Percentiles rank a stretch among this genome's conserved stretches.
These are phyloP conservation scores for Tricharina praecox DNA, from an alignment of 495 filamentous ascomycete species.

Conservation along the genomic window DNA sequence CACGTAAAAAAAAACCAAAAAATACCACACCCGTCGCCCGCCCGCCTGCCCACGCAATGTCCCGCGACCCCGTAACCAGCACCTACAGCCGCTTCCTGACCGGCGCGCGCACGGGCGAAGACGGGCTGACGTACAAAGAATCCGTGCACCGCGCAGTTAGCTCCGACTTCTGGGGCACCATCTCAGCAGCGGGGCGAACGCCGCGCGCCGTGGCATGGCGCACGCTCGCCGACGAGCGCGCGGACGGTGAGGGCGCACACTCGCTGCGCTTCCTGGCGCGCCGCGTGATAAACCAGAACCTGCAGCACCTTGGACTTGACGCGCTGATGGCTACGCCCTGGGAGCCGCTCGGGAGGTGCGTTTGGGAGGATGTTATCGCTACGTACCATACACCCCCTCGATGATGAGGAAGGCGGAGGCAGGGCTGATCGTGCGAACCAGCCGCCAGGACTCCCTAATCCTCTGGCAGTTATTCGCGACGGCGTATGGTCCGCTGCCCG, in stretches of 20 bases:
- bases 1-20: too few species aligned
- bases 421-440: background rate
- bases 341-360: background rate
- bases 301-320: background rate
- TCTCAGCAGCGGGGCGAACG: background rate
- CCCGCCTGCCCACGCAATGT: too few species aligned
- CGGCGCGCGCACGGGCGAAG: background rate
- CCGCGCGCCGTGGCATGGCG: background rate
- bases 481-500: background rate
- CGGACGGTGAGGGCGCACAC: background rate
- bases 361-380: background rate
- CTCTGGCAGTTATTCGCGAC: background rate
- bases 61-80: background rate
- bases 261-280: background rate
- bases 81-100: background rate
- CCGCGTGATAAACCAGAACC: background rate
- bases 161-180: background rate
- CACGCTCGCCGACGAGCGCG: background rate
- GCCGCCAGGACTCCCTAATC: background rate
- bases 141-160: background rate
- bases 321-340: background rate
- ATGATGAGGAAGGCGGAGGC: background rate
- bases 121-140: conserved; percentile 1
- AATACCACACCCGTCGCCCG: too few species aligned
- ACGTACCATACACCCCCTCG: too few species aligned